Conservation (phyloP, 1,284 basidiomycete genomes). For the Ganoderma lingzhi region DNA sequence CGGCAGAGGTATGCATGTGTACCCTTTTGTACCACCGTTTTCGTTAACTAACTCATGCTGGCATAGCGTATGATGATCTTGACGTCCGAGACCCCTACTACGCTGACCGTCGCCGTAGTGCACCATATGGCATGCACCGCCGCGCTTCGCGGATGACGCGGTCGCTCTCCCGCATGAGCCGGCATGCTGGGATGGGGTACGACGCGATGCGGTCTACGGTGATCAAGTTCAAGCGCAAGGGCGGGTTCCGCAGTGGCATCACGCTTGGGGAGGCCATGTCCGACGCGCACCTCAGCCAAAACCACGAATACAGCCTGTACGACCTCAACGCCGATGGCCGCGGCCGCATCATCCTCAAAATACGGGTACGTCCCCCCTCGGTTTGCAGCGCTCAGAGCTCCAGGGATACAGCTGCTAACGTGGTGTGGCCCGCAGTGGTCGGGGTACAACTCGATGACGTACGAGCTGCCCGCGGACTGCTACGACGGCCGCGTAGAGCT, state of each 20-base stretch:
- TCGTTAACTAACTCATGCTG: constrained; percentile 4
- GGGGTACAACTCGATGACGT: constrained; percentile 74
- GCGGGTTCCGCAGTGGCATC: constrained; percentile 69
- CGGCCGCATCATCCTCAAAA: constrained; percentile 65
- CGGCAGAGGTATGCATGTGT: constrained; percentile 36
- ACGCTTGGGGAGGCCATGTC: constrained; percentile 75
- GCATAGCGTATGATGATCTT: constrained; percentile 59
- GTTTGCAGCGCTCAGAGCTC: not conserved
- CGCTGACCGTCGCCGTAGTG: constrained; percentile 42
- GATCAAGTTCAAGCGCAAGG: constrained; percentile 80
- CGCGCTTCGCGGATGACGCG: constrained; percentile 65
- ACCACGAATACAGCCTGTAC: constrained; percentile 64
- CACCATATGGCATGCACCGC: constrained; percentile 38
- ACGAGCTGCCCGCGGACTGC: constrained; percentile 76
- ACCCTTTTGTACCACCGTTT: constrained; percentile 36
- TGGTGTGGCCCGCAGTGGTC: constrained; percentile 60
- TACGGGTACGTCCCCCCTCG: constrained; percentile 55
- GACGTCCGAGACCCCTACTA: constrained; percentile 41
- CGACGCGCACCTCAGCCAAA: constrained; percentile 64
- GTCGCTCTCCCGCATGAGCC: constrained; percentile 40
- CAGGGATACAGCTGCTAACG: not conserved
- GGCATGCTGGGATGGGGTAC: constrained; percentile 43
- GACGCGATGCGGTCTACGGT: constrained; percentile 56
- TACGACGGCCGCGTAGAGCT: constrained; percentile 71
- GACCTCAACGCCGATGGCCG: constrained; percentile 69